Conservation (phyloP, 257 asterid genomes). For the Rauvolfia tetraphylla region DNA sequence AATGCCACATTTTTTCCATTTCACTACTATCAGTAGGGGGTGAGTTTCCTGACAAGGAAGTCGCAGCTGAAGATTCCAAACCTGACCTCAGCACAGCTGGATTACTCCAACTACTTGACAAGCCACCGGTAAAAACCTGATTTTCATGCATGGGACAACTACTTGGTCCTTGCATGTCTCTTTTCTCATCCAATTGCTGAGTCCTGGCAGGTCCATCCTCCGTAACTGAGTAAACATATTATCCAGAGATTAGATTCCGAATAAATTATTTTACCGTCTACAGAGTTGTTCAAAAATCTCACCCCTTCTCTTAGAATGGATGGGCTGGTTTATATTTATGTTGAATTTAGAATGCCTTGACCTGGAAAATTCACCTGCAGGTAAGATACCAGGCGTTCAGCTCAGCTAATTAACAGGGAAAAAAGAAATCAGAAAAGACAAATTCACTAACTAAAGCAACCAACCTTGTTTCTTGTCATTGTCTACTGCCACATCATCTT, state of each 20-base stretch:
- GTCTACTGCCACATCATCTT: slow-evolving; percentile 42
- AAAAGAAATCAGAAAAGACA: slow-evolving; percentile 4
- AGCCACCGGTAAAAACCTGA: slow-evolving; percentile 26
- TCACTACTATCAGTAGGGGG: slow-evolving; percentile 46
- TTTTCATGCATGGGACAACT: slow-evolving; percentile 31
- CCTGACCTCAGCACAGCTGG: slow-evolving; percentile 40
- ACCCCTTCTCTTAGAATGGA: slow-evolving; percentile 23
- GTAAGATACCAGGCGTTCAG: not conserved
- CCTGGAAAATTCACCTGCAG: slow-evolving; percentile 20
- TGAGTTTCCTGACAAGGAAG: slow-evolving; percentile 29
- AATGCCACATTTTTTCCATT: slow-evolving; percentile 86
- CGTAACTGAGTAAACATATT: slow-evolving; percentile 46
- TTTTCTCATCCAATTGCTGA: slow-evolving; percentile 31
- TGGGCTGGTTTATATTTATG: slow-evolving; percentile 10
- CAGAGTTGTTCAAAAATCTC: slow-evolving; percentile 7
- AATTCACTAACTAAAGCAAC: slow-evolving; percentile 10
- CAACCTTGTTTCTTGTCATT: slow-evolving; percentile 44
- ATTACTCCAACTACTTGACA: slow-evolving; percentile 27
- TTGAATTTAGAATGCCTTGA: slow-evolving; percentile 11
- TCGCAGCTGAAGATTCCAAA: slow-evolving; percentile 41
- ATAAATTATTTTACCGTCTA: not conserved
- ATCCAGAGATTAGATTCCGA: slow-evolving; percentile 13
- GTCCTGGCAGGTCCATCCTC: slow-evolving; percentile 37
- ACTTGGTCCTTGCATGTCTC: slow-evolving; percentile 34
- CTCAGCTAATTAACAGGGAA: not conserved